phyloP scores from a whole-genome alignment of 768 basidiomycete species.

The Pulveroboletus frians region DNA sequence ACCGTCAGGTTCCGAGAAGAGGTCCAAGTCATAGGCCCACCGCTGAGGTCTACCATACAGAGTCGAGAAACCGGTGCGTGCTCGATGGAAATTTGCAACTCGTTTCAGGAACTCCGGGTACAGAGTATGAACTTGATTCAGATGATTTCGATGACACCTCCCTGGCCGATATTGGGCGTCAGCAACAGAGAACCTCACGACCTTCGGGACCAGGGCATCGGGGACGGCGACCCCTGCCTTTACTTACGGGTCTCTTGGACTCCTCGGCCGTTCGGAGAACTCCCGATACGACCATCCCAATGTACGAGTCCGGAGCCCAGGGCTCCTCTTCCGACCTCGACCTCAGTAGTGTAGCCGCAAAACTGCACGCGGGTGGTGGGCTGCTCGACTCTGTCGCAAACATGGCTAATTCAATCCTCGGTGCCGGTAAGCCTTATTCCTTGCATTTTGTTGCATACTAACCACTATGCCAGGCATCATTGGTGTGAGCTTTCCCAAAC shows the following conservation, averaged over 20 bases:
- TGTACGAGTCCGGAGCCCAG: slow-evolving; percentile 34
- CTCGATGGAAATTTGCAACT: slow-evolving; percentile 11
- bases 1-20: slow-evolving; percentile 64
- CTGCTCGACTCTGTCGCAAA: slow-evolving; percentile 79
- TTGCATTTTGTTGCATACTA: slow-evolving; percentile 13
- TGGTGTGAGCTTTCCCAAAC: slow-evolving; percentile 38
- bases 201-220: slow-evolving; percentile 32
- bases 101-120: slow-evolving; percentile 6
- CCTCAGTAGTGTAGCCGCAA: slow-evolving; percentile 67
- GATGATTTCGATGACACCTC: slow-evolving; percentile 69
- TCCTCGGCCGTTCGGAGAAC: slow-evolving; percentile 52
- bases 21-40: slow-evolving; percentile 62
- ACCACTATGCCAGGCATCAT: slow-evolving; percentile 53
- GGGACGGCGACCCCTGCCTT: slow-evolving; percentile 59
- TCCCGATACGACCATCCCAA: slow-evolving; percentile 50
- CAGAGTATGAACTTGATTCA: slow-evolving; percentile 81
- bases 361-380: slow-evolving; percentile 63
- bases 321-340: slow-evolving; percentile 34
- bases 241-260: slow-evolving; percentile 77
- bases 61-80: slow-evolving; percentile 81
- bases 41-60: slow-evolving; percentile 63
- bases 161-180: slow-evolving; percentile 28
- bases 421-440: slow-evolving; percentile 59
- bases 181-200: slow-evolving; percentile 19
- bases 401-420: slow-evolving; percentile 95